Evolutionary conservation across 139 green algal species (phyloP).

Genomic region (Chlorella sp.): DNA sequence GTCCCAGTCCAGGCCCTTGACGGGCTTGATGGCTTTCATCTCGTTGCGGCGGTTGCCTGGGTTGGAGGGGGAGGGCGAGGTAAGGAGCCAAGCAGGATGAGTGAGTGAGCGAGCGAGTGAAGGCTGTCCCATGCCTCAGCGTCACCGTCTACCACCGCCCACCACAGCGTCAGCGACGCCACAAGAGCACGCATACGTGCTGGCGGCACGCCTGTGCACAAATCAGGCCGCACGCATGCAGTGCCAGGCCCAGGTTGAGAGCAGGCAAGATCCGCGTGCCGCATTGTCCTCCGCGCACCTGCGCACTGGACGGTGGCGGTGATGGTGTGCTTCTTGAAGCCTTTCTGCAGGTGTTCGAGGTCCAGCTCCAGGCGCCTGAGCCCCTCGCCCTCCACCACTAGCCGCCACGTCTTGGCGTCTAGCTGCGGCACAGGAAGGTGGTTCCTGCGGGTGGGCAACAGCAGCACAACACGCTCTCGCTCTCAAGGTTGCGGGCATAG

Average conservation of each 20-base stretch:
- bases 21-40: constrained; percentile 16
- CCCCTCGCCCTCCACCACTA: constrained; percentile 33
- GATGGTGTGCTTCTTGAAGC: constrained; percentile 71
- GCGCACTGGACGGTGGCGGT: constrained; percentile 72
- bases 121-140: too few relatives aligned
- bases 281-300: constrained; percentile 12
- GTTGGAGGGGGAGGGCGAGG: background rate
- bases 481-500: too few relatives aligned
- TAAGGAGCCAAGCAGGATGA: too few relatives aligned
- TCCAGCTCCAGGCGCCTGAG: constrained; percentile 48
- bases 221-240: too few relatives aligned
- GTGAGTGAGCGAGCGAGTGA: too few relatives aligned
- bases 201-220: too few relatives aligned
- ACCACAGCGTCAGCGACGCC: too few relatives aligned
- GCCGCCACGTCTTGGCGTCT: constrained; percentile 1
- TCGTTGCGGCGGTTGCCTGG: constrained; percentile 69
- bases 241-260: background rate
- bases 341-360: constrained; percentile 61
- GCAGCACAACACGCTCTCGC: too few relatives aligned
- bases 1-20: constrained; percentile 78
- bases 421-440: constrained; percentile 75
- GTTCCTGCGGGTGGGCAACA: too few relatives aligned
- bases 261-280: background rate
- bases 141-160: too few relatives aligned
- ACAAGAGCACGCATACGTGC: too few relatives aligned